phyloP scores from a whole-genome alignment of 1,139 yeast genomes.

The Kurtzmaniella quercitrusa region DNA sequence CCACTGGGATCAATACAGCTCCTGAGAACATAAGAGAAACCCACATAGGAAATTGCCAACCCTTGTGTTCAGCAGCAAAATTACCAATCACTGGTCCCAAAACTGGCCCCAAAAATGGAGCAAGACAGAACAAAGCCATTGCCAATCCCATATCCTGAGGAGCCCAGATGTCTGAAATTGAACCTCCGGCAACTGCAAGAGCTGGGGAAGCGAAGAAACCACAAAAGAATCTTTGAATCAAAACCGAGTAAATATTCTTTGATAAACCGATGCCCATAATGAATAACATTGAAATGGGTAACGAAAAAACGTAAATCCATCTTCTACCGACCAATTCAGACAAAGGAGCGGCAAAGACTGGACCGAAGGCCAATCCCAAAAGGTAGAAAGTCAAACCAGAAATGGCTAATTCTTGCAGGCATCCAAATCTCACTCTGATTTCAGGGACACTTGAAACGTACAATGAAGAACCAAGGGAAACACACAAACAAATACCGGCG shows the following conservation, averaged over 20 bases:
- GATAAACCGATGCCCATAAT: conserved; percentile 74
- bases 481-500: conserved; percentile 61
- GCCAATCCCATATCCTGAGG: conserved; percentile 65
- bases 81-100: conserved; percentile 83
- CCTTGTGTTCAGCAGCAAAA: conserved; percentile 62
- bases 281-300: conserved; percentile 69
- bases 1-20: conserved; percentile 52
- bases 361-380: conserved; percentile 69
- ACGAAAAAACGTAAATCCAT: conserved; percentile 52
- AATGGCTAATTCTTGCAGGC: conserved; percentile 56
- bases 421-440: conserved; percentile 38
- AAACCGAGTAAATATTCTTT: conserved; percentile 50
- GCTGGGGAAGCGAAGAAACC: conserved; percentile 86
- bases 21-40: conserved; percentile 72
- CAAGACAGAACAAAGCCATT: conserved; percentile 64
- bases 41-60: conserved; percentile 81
- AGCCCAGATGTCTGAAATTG: conserved; percentile 70
- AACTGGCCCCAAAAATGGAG: conserved; percentile 78
- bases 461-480: conserved; percentile 68
- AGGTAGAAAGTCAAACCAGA: conserved; percentile 70
- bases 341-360: conserved; percentile 72
- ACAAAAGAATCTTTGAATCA: conserved; percentile 72
- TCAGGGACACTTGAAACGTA: conserved; percentile 62
- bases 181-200: conserved; percentile 82
- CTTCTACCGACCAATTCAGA: conserved; percentile 75